Percentiles rank a stretch among this genome's conserved stretches.
Conservation (phyloP, 139 green algal genomes). For the Pleodorina starrii region DNA sequence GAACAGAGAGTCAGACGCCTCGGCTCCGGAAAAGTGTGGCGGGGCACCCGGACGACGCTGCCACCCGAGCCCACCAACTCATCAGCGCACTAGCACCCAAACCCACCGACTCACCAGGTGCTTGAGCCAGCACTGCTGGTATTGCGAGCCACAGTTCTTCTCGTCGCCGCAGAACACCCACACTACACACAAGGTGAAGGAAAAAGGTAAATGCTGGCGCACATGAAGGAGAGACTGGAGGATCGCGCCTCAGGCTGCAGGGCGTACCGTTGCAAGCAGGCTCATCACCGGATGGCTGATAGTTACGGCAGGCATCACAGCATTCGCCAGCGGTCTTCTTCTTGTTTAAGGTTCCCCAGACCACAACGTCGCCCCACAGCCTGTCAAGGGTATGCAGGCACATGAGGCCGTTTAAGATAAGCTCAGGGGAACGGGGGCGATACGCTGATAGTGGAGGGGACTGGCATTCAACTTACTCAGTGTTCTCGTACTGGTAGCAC, state of each 20-base stretch:
- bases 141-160: constrained; percentile 66
- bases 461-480: constrained; percentile 57
- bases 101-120: constrained; percentile 75
- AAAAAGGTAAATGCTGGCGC: no score
- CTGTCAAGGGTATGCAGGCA: constrained; percentile 61
- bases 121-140: constrained; percentile 92
- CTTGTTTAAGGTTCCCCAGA: constrained; percentile 73
- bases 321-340: constrained; percentile 68
- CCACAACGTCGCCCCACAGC: constrained; percentile 86
- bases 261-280: constrained; percentile 79
- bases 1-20: no score
- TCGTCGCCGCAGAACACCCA: constrained; percentile 89
- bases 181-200: constrained; percentile 78
- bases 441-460: background rate
- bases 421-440: background rate
- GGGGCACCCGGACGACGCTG: no score
- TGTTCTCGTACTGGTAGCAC: constrained; percentile 61
- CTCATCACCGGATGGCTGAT: constrained; percentile 65
- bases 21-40: no score
- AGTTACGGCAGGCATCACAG: constrained; percentile 70
- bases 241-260: background rate
- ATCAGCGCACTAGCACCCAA: background rate
- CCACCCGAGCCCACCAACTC: no score
- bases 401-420: background rate
- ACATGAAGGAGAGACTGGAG: no score